Conservation (phyloP, 345 rosid species). For the Citrus hindsii region DNA sequence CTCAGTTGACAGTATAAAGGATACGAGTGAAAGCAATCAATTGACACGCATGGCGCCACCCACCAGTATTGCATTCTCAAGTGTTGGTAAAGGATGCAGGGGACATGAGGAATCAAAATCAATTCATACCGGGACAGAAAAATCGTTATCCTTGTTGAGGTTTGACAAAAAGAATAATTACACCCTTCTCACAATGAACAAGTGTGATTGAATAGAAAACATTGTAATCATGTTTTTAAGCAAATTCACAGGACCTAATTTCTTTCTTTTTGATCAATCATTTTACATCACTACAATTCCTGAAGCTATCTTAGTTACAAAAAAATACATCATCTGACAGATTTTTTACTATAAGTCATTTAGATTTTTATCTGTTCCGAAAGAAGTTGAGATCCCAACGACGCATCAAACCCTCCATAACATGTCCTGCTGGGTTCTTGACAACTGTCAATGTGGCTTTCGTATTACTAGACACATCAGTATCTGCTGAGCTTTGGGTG, state of each 20-base stretch:
- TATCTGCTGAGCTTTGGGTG: constrained; percentile 33
- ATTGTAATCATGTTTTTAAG: not conserved
- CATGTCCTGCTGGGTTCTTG: constrained; percentile 55
- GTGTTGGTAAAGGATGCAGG: not conserved
- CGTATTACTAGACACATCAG: constrained; percentile 64
- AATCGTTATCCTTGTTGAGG: not conserved
- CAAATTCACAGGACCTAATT: constrained; percentile 20
- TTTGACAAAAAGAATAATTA: constrained; percentile 9
- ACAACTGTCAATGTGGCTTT: constrained; percentile 77
- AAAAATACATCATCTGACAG: constrained; percentile 23
- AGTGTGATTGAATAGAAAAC: not conserved
- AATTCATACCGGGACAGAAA: not conserved
- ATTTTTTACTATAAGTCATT: not conserved
- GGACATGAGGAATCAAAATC: not conserved
- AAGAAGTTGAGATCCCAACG: constrained; percentile 86
- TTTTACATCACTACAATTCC: constrained; percentile 28
- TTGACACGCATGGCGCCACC: not conserved
- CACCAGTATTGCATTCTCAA: not conserved
- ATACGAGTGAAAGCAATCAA: too few relatives aligned
- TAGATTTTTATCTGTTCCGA: constrained; percentile 41
- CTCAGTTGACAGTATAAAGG: too few relatives aligned
- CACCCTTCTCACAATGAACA: not conserved
- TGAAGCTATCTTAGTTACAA: constrained; percentile 45
- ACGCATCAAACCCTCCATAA: constrained; percentile 80
- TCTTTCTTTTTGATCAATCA: constrained; percentile 12